Evolutionary conservation across 1,139 yeast genomes (phyloP), one percentile per base, ranked within the genome.

Genomic region (Magnusiomyces ingens): DNA sequence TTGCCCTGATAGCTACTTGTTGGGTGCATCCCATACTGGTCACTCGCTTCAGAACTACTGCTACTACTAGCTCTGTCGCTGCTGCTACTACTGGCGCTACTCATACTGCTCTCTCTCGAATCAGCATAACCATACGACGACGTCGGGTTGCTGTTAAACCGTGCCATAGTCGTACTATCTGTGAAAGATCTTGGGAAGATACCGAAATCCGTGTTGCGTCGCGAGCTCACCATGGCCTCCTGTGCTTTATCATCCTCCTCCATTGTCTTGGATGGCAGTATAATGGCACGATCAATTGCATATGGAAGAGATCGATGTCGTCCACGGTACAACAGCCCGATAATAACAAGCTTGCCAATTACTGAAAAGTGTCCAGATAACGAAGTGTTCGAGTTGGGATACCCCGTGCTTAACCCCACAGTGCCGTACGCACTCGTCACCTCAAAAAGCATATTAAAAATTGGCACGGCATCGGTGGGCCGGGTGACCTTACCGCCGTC

Each of bases 281-380:
- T 84, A 59, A 93, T 86, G 43, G 99, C 99, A 65, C 99, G 82
- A 69, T 93, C 99, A 55, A 94, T 77, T 0, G 93, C 75, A 65
- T 93, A 90, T 0, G 99, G 99, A 57, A 93, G 75, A 43, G 99
- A 99, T 77, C 99, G 87, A 65, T 91, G 98, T 55, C 97, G 79
- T 11, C 99, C 98, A 72, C 99, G 81, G 51, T 93, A 79, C 84
- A 93, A 82, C 84, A 90, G 81, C 4, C 91, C 94, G 58, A 89
- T 83, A 47, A 93, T 82, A 2, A 91, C 88, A 50, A 93, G 74
- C 64, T 94, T 94, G 1, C 96, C 85, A 11, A 93, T 64, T 0
- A 79, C 77, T 32, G 80, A 77, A 63, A 93, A 88, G 64, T 85
- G 79, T 0, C 81, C 90, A 15, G 85, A 77, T 50, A 93, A 79